Evolutionary conservation across 176 grass and related monocot species (phyloP).

Genomic region (Areca catechu): DNA sequence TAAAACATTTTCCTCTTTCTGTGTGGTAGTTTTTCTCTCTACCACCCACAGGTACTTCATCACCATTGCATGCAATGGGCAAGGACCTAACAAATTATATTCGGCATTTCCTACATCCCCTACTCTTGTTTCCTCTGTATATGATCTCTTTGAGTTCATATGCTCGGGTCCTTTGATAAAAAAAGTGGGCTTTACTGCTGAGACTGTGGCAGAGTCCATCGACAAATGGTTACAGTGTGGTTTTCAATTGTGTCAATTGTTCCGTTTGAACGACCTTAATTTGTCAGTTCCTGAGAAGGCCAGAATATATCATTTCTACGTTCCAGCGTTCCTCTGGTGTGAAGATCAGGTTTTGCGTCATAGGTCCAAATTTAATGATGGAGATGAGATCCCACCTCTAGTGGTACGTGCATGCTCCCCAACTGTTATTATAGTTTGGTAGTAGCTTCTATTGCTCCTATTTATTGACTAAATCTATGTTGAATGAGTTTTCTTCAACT

Average conservation of each 20-base stretch:
- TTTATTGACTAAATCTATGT: no score
- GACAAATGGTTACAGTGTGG: conserved; percentile 67
- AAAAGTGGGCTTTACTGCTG: conserved; percentile 55
- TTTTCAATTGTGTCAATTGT: conserved; percentile 47
- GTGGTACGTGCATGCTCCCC: conserved; percentile 38
- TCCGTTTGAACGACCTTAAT: conserved; percentile 58
- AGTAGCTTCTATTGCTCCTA: no score
- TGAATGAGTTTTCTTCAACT: no score
- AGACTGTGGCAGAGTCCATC: conserved; percentile 56
- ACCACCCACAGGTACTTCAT: background rate
- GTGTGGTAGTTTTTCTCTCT: conserved; percentile 3
- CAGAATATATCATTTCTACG: conserved; percentile 87
- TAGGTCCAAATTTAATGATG: conserved; percentile 52
- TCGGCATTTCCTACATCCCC: conserved; percentile 39
- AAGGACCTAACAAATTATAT: conserved; percentile 13
- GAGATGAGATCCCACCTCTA: conserved; percentile 74
- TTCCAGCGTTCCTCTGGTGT: conserved; percentile 92
- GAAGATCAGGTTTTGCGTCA: conserved; percentile 65
- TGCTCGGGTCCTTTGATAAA: conserved; percentile 70
- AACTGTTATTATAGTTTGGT: no score
- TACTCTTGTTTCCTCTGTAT: conserved; percentile 48
- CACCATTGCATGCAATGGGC: conserved; percentile 11
- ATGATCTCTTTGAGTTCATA: conserved; percentile 80
- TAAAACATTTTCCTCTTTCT: conserved; percentile 4
- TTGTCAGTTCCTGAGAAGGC: conserved; percentile 59